Conservation (phyloP, 495 filamentous ascomycete genomes). For the Daldinia concentrica region DNA sequence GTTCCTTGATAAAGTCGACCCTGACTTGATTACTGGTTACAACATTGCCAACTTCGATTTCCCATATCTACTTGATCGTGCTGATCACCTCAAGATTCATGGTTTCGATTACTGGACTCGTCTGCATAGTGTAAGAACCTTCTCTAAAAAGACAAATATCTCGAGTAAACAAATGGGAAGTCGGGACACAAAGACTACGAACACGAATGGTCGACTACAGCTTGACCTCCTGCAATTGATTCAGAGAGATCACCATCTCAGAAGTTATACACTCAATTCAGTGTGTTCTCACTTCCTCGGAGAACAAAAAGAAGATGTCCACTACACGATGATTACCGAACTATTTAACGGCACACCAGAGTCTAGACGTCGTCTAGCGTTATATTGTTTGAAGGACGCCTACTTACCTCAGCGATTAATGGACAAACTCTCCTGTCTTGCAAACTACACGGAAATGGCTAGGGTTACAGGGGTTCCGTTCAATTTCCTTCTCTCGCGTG, state of each 20-base stretch:
- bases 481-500: conserved; percentile 89
- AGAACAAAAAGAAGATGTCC: conserved; percentile 99
- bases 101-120: conserved; percentile 88
- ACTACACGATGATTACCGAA: conserved; percentile 99
- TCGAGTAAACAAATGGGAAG: conserved; percentile 99
- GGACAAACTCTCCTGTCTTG: conserved; percentile 96
- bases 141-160: conserved; percentile 80
- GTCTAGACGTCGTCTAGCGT: conserved; percentile 85
- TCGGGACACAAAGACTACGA: conserved; percentile 90
- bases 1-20: conserved; percentile 91
- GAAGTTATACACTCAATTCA: conserved; percentile 97
- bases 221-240: conserved; percentile 92
- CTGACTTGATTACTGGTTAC: conserved; percentile 98
- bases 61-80: conserved; percentile 91
- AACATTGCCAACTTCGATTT: conserved; percentile 99
- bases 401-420: conserved; percentile 94
- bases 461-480: conserved; percentile 99
- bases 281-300: conserved; percentile 96
- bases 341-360: conserved; percentile 94
- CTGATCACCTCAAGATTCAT: conserved; percentile 78
- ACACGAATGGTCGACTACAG: conserved; percentile 93
- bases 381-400: conserved; percentile 98
- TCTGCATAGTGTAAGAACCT: conserved; percentile 69
- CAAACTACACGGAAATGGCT: conserved; percentile 99
- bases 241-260: conserved; percentile 91